Evolutionary conservation across 2,329 filamentous ascomycete species (phyloP), one percentile per base, ranked within the genome.

Genomic region (Hymenoscyphus occultus): DNA sequence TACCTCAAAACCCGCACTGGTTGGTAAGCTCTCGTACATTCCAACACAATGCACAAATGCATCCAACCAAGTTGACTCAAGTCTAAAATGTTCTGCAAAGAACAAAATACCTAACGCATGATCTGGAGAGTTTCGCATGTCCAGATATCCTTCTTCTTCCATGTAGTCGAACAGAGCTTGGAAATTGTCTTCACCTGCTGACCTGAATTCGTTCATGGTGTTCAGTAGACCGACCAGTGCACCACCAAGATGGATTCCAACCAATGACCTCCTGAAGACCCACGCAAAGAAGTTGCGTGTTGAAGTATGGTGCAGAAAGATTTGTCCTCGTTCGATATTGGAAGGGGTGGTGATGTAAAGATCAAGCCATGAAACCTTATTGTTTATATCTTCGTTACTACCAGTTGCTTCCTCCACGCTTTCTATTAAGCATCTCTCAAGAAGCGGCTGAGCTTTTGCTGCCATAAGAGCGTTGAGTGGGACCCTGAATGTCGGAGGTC

Each of bases 21-120:
- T 72, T 51, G 81, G 78, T 5, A 93, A 67, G 32, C 80, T 79
- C 22, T 90, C 85, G 66, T 84, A 84, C 90, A 94, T 93, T 56
- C 91, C 91, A 42, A 90, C 88, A 73, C 90, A 92, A 72, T 95
- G 91, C 14, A 85, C 83, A 76, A 93, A 92, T 0, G 91, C 87
- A 71, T 91, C 84, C 12, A 87, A 82, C 80, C 91, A 94, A 13
- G 91, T 77, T n/a, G 86, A 82, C 62, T 80, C 80, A 32, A 90
- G 76, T 61, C 84, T 83, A 68, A 87, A 88, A 28, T 82, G 79
- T 72, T 94, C 91, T 1, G 90, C 87, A 56, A 92, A 82, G 60
- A 84, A 84, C 13, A 94, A 77, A 56, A 88, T 79, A 0, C 87
- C 90, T 45, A 93, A 74, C 0, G 90, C 87, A 72, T 93, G 86